Percentiles rank a stretch among this genome's conserved stretches.
Evolutionary conservation across 1,284 basidiomycete genomes (phyloP).

Genomic region (Sanghuangporus weigelae): DNA sequence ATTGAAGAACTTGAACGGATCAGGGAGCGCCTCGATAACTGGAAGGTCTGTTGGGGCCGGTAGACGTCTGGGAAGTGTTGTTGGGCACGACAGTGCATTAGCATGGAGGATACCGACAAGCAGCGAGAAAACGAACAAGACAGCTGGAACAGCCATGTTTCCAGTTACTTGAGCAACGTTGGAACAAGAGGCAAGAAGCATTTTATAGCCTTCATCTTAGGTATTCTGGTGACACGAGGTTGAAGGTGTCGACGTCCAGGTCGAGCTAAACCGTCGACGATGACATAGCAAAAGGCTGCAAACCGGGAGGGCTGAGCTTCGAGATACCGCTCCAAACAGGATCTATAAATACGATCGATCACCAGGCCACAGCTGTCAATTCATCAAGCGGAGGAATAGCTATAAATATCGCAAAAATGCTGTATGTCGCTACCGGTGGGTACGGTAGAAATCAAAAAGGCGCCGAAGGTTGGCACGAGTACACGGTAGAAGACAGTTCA

Average conservation of each 20-base stretch:
- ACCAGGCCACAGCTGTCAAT: neutral
- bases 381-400: neutral
- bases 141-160: neutral
- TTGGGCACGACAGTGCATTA: slow-evolving; percentile 1
- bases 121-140: neutral
- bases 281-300: neutral
- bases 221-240: neutral
- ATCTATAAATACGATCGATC: neutral
- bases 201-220: neutral
- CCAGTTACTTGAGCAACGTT: neutral
- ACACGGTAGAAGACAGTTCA: neutral
- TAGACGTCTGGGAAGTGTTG: slow-evolving; percentile 9
- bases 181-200: neutral
- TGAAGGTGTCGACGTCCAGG: neutral
- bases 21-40: slow-evolving; percentile 7
- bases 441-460: neutral
- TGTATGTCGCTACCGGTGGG: neutral
- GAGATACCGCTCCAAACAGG: neutral
- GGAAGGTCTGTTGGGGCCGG: slow-evolving; percentile 16
- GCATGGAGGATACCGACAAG: neutral
- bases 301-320: neutral
- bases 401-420: neutral
- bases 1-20: slow-evolving; percentile 16
- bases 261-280: neutral
- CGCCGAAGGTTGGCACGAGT: neutral